Conservation (phyloP, 2,329 filamentous ascomycete species). For the Grosmannia penicillata region DNA sequence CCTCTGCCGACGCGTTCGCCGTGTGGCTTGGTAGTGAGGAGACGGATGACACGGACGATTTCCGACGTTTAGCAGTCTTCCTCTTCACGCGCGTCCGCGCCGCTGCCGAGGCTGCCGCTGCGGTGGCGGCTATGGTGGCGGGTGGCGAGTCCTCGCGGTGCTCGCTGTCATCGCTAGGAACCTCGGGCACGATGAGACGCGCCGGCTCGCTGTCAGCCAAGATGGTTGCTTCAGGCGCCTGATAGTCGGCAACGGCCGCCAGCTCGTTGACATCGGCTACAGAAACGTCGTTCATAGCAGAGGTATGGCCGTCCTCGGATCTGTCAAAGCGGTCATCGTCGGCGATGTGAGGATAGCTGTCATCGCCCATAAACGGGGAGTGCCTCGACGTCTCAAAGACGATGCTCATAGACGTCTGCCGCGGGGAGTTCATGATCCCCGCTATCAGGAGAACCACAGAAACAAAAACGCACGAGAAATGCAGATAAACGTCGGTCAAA, state of each 20-base stretch:
- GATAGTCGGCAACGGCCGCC: slow-evolving; percentile 8
- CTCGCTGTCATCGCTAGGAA: not conserved
- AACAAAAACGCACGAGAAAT: not conserved
- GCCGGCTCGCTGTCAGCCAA: slow-evolving; percentile 9
- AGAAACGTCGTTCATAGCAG: slow-evolving; percentile 6
- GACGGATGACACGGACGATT: slow-evolving; percentile 3
- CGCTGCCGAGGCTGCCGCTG: slow-evolving; percentile 2
- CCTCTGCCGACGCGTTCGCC: too few relatives aligned
- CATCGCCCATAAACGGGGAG: slow-evolving; percentile 9
- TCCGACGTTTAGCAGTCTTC: not conserved
- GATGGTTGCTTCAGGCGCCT: slow-evolving; percentile 7
- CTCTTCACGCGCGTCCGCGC: not conserved
- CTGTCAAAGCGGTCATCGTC: slow-evolving; percentile 10
- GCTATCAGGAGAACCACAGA: not conserved
- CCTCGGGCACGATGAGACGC: slow-evolving; percentile 5
- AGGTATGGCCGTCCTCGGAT: slow-evolving; percentile 4
- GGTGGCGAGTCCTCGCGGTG: not conserved
- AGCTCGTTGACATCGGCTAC: slow-evolving; percentile 10
- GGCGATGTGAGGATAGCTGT: slow-evolving; percentile 12
- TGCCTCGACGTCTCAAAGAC: slow-evolving; percentile 11
- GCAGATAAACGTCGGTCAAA: too few relatives aligned
- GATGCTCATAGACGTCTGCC: slow-evolving; percentile 10
- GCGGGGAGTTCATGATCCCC: not conserved
- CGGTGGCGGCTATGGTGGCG: slow-evolving; percentile 8
- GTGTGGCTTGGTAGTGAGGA: not conserved